phyloP scores from a whole-genome alignment of 2,329 filamentous ascomycete genomes.

The Hypoxylon sp. region DNA sequence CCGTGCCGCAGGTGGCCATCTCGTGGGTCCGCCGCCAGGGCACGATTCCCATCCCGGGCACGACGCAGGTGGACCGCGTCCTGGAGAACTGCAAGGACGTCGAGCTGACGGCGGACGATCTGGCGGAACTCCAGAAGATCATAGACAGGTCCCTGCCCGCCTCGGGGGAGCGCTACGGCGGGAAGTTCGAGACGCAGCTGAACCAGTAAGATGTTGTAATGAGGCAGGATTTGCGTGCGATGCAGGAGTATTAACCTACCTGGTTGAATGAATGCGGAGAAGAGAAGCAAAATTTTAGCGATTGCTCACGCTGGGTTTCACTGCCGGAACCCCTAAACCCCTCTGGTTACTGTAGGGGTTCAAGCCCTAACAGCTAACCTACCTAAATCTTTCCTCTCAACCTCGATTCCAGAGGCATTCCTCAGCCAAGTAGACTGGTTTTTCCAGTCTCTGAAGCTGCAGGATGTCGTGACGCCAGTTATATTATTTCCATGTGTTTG shows the following conservation, averaged over 20 bases:
- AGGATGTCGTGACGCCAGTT: no score
- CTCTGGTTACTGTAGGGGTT: no score
- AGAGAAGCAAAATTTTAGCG: no score
- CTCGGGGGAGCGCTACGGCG: slow-evolving; percentile 28
- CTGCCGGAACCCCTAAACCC: neutral
- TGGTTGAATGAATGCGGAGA: no score
- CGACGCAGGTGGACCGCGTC: slow-evolving; percentile 55
- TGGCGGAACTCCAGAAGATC: slow-evolving; percentile 52
- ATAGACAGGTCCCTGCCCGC: slow-evolving; percentile 23
- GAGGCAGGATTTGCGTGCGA: neutral
- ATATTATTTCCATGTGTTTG: no score
- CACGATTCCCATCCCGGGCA: slow-evolving; percentile 55
- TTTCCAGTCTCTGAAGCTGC: no score
- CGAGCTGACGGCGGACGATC: slow-evolving; percentile 53
- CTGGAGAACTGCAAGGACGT: slow-evolving; percentile 60
- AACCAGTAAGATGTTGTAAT: neutral
- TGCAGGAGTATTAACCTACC: no score
- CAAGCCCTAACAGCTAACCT: no score
- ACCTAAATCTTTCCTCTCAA: no score
- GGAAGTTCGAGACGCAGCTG: slow-evolving; percentile 3
- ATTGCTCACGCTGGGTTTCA: neutral
- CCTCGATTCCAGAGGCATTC: no score
- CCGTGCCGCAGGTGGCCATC: slow-evolving; percentile 65
- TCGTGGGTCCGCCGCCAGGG: slow-evolving; percentile 61
- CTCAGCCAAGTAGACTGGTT: no score